Percentiles rank a stretch among this genome's conserved stretches.
phyloP scores from a whole-genome alignment of 2,329 filamentous ascomycete genomes.

The Alternaria angustiovoidea region DNA sequence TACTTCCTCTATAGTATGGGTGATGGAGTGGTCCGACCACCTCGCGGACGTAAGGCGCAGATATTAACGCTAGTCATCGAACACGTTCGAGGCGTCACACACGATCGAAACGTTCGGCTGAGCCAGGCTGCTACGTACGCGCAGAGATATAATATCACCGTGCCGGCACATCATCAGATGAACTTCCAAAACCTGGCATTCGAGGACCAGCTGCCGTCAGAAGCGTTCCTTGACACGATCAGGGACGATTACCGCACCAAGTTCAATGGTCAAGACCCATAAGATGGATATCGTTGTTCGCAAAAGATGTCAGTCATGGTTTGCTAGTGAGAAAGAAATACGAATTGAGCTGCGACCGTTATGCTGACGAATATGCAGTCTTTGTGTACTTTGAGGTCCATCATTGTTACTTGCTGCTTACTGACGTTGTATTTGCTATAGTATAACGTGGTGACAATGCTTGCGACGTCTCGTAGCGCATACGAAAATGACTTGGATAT shows the following conservation, averaged over 20 bases:
- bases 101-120: conserved; percentile 7
- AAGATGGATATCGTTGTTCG: not conserved
- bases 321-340: not conserved
- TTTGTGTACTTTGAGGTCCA: not conserved
- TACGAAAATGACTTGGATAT: not conserved
- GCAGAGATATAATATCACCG: not conserved
- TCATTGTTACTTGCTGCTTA: not conserved
- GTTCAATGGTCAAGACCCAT: not conserved
- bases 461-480: not conserved
- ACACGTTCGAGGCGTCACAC: conserved; percentile 6
- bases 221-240: not conserved
- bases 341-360: not conserved
- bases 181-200: conserved; percentile 2
- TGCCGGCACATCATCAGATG: not conserved
- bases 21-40: conserved; percentile 8
- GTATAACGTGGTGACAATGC: not conserved
- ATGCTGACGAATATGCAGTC: not conserved
- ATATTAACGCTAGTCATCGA: conserved; percentile 12
- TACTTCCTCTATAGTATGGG: conserved; percentile 17
- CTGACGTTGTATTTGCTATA: not conserved
- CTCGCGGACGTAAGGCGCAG: conserved; percentile 3
- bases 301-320: not conserved
- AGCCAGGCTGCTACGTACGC: conserved; percentile 12
- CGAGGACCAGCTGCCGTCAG: conserved; percentile 3
- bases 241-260: conserved; percentile 1